A percentile compares a stretch with the other conserved stretches of the same genome.
phyloP scores from a whole-genome alignment of 305 asterid genomes.

The Rubia peregrina region DNA sequence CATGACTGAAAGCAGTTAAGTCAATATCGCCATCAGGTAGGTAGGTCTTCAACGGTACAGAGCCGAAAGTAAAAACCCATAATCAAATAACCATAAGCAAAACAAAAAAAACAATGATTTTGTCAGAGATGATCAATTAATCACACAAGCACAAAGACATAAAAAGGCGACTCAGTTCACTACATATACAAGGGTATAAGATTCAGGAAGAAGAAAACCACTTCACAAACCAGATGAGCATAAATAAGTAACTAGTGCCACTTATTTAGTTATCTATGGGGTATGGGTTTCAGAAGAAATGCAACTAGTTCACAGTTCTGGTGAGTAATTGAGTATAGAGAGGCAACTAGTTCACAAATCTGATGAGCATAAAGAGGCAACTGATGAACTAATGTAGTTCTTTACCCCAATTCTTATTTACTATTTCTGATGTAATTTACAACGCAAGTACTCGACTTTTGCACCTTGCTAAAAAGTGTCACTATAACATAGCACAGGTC shows the following conservation, averaged over 20 bases:
- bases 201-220: not conserved
- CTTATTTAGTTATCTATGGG: not conserved
- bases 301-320: not conserved
- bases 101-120: not conserved
- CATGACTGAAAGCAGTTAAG: conserved; percentile 73
- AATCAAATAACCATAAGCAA: conserved; percentile 9
- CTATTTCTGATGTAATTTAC: not conserved
- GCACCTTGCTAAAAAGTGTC: not conserved
- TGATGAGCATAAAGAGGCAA: not conserved
- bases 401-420: not conserved
- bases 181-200: not conserved
- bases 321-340: not conserved
- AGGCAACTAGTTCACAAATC: not conserved
- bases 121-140: conserved; percentile 14
- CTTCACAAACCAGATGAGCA: not conserved
- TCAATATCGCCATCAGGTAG: conserved; percentile 95
- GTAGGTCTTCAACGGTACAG: conserved; percentile 94
- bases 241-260: not conserved
- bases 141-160: conserved; percentile 1
- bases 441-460: not conserved
- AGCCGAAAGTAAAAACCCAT: conserved; percentile 88
- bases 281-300: not conserved
- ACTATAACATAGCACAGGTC: not conserved
- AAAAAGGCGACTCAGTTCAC: not conserved
- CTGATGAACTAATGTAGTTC: not conserved